Percentiles rank a stretch among this genome's conserved stretches.
Conservation (phyloP, 495 filamentous ascomycete genomes). For the Aspergillus cristatus region DNA sequence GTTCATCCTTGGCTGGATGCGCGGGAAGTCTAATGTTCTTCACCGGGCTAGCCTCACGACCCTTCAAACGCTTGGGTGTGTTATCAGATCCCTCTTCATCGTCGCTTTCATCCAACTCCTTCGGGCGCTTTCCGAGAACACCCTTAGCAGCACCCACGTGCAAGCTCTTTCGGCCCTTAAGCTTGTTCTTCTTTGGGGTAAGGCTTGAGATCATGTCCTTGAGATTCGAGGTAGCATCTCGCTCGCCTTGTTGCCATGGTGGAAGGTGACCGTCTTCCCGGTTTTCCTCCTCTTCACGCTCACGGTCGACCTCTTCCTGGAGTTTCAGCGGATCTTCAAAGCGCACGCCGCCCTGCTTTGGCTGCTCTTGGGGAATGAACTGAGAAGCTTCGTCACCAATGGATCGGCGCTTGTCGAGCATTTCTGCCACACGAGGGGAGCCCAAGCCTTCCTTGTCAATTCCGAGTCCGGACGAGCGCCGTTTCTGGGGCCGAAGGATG, state of each 20-base stretch:
- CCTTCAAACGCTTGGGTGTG: constrained; percentile 61
- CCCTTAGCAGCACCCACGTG: constrained; percentile 67
- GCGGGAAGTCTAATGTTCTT: constrained; percentile 62
- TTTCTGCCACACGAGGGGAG: constrained; percentile 63
- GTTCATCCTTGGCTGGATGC: constrained; percentile 56
- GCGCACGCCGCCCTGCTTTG: constrained; percentile 40
- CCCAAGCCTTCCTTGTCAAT: constrained; percentile 68
- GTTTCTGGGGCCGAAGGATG: constrained; percentile 52
- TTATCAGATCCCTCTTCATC: constrained; percentile 55
- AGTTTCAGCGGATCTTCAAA: constrained; percentile 60
- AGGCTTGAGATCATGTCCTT: constrained; percentile 71
- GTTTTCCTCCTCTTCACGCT: constrained; percentile 54
- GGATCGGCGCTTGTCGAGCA: constrained; percentile 63
- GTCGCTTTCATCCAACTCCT: constrained; percentile 56
- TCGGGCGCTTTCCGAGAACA: constrained; percentile 64
- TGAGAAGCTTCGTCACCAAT: constrained; percentile 55
- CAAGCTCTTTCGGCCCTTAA: constrained; percentile 65
- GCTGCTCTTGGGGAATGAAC: constrained; percentile 47
- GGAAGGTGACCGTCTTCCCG: constrained; percentile 47
- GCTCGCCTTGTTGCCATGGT: constrained; percentile 45
- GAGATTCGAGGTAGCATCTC: constrained; percentile 53
- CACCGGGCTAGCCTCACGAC: constrained; percentile 64
- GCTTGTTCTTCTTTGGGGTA: constrained; percentile 62
- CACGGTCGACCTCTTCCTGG: constrained; percentile 59
- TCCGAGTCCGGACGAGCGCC: constrained; percentile 64